These are phyloP conservation scores for Colletotrichum cuscutae DNA, from an alignment of 2,329 filamentous ascomycete genomes.

Conservation along the genomic window DNA sequence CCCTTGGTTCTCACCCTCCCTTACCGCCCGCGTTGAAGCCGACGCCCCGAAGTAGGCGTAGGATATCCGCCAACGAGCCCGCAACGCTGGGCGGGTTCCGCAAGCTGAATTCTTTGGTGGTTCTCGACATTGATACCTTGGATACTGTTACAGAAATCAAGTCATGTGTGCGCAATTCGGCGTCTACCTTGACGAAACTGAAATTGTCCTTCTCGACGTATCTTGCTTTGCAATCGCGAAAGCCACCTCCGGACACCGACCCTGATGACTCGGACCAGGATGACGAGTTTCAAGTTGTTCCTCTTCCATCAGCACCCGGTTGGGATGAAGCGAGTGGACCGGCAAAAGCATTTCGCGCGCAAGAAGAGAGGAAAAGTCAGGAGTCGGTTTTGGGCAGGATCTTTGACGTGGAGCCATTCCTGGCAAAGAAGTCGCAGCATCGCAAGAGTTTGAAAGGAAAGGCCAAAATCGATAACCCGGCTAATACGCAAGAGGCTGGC, in stretches of 20 bases:
- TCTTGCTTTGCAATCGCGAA: slow-evolving; percentile 58
- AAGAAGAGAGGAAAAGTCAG: slow-evolving; percentile 65
- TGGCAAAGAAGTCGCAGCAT: slow-evolving; percentile 47
- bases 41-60: slow-evolving; percentile 47
- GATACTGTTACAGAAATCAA: slow-evolving; percentile 67
- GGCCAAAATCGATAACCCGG: slow-evolving; percentile 17
- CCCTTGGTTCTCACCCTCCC: slow-evolving; percentile 40
- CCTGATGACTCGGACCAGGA: slow-evolving; percentile 63
- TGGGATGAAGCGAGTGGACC: slow-evolving; percentile 47
- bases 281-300: slow-evolving; percentile 62
- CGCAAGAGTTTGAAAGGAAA: slow-evolving; percentile 35
- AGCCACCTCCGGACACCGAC: slow-evolving; percentile 50
- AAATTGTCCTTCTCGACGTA: slow-evolving; percentile 67
- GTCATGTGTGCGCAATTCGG: slow-evolving; percentile 64
- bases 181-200: slow-evolving; percentile 63
- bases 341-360: slow-evolving; percentile 57
- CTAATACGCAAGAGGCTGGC: neutral
- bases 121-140: slow-evolving; percentile 70
- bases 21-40: slow-evolving; percentile 49
- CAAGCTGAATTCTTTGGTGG: slow-evolving; percentile 60
- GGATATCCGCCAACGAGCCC: slow-evolving; percentile 51
- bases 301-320: slow-evolving; percentile 39
- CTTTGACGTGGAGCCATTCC: slow-evolving; percentile 59
- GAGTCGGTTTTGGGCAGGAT: slow-evolving; percentile 64
- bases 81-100: slow-evolving; percentile 68